Conservation (phyloP, 176 grass and related monocot genomes). For the Oryza meyeriana region DNA sequence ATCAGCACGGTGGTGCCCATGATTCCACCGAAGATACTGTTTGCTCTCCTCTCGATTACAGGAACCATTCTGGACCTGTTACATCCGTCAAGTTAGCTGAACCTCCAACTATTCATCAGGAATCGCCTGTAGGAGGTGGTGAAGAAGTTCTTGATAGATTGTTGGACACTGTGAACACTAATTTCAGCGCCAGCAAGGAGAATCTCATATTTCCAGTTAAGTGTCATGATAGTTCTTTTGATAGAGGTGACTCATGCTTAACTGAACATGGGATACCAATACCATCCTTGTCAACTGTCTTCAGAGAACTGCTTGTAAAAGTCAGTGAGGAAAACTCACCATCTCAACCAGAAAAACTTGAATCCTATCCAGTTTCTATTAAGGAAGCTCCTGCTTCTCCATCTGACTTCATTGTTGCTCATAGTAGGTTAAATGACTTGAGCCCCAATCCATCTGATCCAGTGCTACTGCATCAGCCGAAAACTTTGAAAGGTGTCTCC, state of each 20-base stretch:
- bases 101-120: background rate
- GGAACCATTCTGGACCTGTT: background rate
- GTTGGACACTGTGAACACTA: background rate
- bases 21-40: background rate
- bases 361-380: background rate
- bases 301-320: conserved; percentile 15
- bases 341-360: background rate
- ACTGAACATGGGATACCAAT: background rate
- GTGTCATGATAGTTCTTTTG: conserved; percentile 8
- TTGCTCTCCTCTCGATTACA: background rate
- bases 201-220: background rate
- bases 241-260: background rate
- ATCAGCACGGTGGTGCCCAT: background rate
- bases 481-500: background rate
- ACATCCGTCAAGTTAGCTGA: background rate
- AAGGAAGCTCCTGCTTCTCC: background rate
- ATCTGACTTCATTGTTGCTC: background rate
- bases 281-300: background rate
- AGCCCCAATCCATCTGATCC: background rate
- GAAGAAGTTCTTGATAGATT: background rate
- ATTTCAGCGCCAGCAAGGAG: conserved; percentile 8
- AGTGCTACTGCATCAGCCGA: background rate
- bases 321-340: background rate
- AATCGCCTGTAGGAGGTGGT: background rate
- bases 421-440: background rate